Conservation (phyloP, 768 basidiomycete genomes). For the Agaricus blazei region DNA sequence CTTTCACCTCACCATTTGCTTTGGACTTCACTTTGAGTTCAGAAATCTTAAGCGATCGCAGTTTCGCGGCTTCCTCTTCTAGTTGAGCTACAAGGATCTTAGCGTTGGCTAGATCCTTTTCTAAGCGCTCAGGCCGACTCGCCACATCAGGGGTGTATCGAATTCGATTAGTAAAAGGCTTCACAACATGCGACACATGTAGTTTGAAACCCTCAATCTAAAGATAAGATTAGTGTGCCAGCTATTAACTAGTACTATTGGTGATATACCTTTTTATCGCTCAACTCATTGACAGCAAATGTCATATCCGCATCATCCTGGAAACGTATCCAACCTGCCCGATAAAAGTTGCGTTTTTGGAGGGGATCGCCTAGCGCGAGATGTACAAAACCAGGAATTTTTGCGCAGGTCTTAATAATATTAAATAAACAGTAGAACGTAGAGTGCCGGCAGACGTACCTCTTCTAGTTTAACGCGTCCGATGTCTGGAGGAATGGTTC, state of each 20-base stretch:
- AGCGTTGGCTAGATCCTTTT: conserved; percentile 75
- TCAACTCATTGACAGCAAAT: conserved; percentile 62
- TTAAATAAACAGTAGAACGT: conserved; percentile 6
- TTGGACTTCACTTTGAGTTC: conserved; percentile 16
- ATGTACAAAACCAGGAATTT: conserved; percentile 79
- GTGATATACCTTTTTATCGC: conserved; percentile 74
- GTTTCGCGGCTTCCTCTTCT: conserved; percentile 59
- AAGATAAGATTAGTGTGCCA: neutral
- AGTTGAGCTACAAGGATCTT: conserved; percentile 67
- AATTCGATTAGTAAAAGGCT: conserved; percentile 72
- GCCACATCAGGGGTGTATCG: conserved; percentile 82
- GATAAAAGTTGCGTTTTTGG: conserved; percentile 90
- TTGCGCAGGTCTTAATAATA: conserved; percentile 58
- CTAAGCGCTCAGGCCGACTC: conserved; percentile 73
- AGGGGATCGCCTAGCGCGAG: conserved; percentile 89
- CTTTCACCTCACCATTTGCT: conserved; percentile 16
- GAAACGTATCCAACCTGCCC: conserved; percentile 92
- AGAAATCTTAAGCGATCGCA: conserved; percentile 42
- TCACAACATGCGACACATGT: conserved; percentile 78
- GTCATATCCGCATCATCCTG: conserved; percentile 80
- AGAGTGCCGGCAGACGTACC: conserved; percentile 34
- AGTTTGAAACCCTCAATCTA: conserved; percentile 95
- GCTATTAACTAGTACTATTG: neutral
- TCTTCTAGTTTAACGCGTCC: conserved; percentile 87
- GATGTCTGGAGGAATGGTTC: conserved; percentile 91